A percentile compares a stretch with the other conserved stretches of the same genome.
These are phyloP conservation scores for Xylaria polymorpha DNA, from an alignment of 2,329 filamentous ascomycete genomes.

Conservation along the genomic window DNA sequence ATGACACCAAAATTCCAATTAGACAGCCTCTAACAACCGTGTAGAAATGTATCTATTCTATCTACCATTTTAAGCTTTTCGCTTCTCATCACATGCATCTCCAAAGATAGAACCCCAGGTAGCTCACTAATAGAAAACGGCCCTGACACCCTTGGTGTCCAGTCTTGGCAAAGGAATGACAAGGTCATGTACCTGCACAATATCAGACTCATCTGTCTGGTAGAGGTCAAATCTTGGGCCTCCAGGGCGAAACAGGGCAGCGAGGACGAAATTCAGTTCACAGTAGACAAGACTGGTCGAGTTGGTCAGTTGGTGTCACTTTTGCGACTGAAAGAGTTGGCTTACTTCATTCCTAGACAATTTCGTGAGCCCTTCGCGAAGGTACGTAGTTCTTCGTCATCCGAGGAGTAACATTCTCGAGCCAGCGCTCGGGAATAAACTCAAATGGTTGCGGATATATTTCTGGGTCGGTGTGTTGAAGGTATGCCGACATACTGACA, in stretches of 20 bases:
- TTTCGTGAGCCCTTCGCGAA: constrained; percentile 38
- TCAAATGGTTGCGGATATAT: constrained; percentile 42
- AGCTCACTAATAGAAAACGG: constrained; percentile 6
- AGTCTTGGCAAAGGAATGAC: constrained; percentile 23
- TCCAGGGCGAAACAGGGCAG: not conserved
- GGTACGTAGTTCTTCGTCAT: constrained; percentile 38
- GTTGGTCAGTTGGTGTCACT: not conserved
- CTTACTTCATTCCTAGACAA: constrained; percentile 38
- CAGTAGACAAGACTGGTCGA: not conserved
- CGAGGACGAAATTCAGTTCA: not conserved
- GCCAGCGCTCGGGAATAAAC: constrained; percentile 42
- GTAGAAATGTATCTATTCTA: not conserved
- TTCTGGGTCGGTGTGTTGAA: constrained; percentile 42
- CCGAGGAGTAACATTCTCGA: constrained; percentile 31
- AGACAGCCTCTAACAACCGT: not conserved
- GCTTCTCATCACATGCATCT: not conserved
- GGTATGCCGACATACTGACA: constrained; percentile 44
- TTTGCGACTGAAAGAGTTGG: not conserved
- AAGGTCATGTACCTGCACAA: constrained; percentile 35
- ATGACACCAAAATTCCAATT: not conserved
- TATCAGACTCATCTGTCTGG: constrained; percentile 28
- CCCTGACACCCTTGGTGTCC: constrained; percentile 24
- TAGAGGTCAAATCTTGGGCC: not conserved
- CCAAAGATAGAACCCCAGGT: not conserved
- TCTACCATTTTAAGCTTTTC: not conserved